Evolutionary conservation across 257 asterid genomes (phyloP).

Genomic region (Solanum paucissectum): DNA sequence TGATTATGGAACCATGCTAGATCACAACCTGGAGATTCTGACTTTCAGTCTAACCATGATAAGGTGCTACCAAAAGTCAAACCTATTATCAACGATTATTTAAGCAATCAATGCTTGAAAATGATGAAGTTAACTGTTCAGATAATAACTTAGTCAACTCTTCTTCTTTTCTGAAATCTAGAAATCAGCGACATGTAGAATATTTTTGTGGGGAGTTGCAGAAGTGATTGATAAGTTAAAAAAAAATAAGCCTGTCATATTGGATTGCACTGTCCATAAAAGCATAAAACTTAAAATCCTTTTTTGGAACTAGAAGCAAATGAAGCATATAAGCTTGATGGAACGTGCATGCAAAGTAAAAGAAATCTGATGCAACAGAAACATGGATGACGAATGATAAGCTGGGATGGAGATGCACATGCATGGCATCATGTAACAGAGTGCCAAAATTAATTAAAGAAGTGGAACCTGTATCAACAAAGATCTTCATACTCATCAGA

Average conservation of each 20-base stretch:
- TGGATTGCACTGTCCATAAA: neutral
- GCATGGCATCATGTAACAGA: neutral
- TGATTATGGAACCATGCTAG: neutral
- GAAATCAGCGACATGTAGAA: neutral
- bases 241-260: neutral
- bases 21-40: neutral
- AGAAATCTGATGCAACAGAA: neutral
- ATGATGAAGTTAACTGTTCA: neutral
- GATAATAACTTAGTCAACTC: neutral
- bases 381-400: neutral
- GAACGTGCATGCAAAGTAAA: neutral
- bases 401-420: neutral
- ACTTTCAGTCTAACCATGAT: neutral
- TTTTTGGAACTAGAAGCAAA: neutral
- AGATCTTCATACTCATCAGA: constrained; percentile 96
- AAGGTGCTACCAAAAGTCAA: neutral
- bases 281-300: neutral
- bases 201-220: neutral
- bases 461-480: constrained; percentile 82
- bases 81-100: neutral
- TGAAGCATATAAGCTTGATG: neutral
- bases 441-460: constrained; percentile 4
- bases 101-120: neutral
- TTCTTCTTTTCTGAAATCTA: neutral
- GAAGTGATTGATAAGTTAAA: neutral